Evolutionary conservation across 805 yeast species (phyloP), one percentile per base, ranked within the genome.

Genomic region (Lachancea nothofagi): DNA sequence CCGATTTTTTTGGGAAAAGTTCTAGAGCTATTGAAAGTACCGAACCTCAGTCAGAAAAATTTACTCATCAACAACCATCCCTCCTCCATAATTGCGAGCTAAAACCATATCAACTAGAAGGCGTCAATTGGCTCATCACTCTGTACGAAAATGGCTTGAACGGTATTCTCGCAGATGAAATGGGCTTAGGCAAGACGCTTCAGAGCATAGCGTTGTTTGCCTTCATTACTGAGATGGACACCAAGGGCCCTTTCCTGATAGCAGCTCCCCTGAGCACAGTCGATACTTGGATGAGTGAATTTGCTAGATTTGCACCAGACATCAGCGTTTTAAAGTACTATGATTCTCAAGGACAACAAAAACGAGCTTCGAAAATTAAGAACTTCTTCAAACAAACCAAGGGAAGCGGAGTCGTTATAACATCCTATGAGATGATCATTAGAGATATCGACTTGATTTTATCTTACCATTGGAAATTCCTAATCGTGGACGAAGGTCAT

Each of bases 401-500:
- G 4, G 51, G 58, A 4, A 59, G 61, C 13, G 72, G 79, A 6
- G 75, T 88, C 2, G 70, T 90, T 5, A 61, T 90, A 5, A 83
- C 96, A 0, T 81, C 93, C 19, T 90, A 87, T 65, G 96, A 90
- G 55, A 70, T 83, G 10, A 71, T 86, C 1, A 73, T 89, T 33
- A 71, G 75, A 36, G 97, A 93, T 55, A 72, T 78, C 31, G 62
- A 64, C 22, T 70, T 62, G 45, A 67, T 88, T 36, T 67, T 72
- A 44, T 57, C 64, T 2, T 62, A 74, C 8, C 62, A 66, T 18
- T 89, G 97, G 96, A 83, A 79, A 44, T 90, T 78, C 55, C 65
- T 90, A 38, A 83, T 89, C 36, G 95, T 90, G 14, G 98, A 90
- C 61, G 98, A 90, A 62, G 98, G 97, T 5, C 98, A 90, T 61